Evolutionary conservation across 1,139 yeast genomes (phyloP).

Genomic region (Magnusiomyces fungicola): DNA sequence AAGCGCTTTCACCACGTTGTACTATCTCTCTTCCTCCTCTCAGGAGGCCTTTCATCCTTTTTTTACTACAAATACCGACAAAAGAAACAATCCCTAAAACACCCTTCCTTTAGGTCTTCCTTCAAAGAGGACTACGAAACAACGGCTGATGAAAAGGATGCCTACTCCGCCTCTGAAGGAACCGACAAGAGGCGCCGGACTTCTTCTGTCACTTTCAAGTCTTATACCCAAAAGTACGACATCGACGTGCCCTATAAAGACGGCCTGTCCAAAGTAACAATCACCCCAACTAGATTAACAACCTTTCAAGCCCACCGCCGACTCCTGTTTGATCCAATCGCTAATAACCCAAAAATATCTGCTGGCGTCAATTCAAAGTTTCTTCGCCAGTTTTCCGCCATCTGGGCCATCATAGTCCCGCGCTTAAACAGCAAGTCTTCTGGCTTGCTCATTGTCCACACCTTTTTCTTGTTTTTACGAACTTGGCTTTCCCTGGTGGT

Average conservation of each 20-base stretch:
- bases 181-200: too few relatives aligned
- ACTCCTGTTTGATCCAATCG: conserved; percentile 46
- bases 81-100: too few relatives aligned
- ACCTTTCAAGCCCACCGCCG: conserved; percentile 64
- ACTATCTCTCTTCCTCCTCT: too few relatives aligned
- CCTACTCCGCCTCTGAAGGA: too few relatives aligned
- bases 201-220: too few relatives aligned
- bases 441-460: conserved; percentile 58
- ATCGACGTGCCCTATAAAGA: conserved; percentile 45
- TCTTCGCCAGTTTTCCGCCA: conserved; percentile 62
- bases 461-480: conserved; percentile 67
- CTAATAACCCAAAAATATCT: conserved; percentile 32
- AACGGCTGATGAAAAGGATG: too few relatives aligned
- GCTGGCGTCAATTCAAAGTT: conserved; percentile 50
- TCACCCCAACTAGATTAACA: conserved; percentile 53
- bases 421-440: conserved; percentile 62
- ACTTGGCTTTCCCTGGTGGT: conserved; percentile 84
- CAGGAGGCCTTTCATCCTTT: too few relatives aligned
- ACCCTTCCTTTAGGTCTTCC: too few relatives aligned
- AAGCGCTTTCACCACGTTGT: too few relatives aligned
- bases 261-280: conserved; percentile 44
- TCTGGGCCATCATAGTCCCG: conserved; percentile 81
- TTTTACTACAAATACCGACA: too few relatives aligned
- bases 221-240: conserved; percentile 16
- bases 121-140: too few relatives aligned